Evolutionary conservation across 2,329 filamentous ascomycete species (phyloP).

Genomic region (Colletotrichum sp.): DNA sequence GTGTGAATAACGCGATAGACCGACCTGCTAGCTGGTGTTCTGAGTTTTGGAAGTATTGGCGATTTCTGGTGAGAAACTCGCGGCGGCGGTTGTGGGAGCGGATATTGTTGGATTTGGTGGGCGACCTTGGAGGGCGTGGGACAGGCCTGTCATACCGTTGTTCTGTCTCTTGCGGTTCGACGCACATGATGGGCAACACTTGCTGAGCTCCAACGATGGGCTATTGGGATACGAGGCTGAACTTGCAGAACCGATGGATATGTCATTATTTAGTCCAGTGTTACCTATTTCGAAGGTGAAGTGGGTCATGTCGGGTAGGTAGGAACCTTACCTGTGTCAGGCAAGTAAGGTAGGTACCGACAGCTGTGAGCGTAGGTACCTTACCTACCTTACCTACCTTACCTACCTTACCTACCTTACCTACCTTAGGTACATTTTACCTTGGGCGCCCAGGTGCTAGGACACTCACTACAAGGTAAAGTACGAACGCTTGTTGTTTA

Average conservation of each 20-base stretch:
- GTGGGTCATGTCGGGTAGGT: neutral
- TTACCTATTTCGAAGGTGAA: neutral
- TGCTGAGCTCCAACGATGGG: neutral
- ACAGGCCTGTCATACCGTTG: slow-evolving; percentile 38
- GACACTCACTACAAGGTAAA: neutral
- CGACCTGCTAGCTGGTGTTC: slow-evolving; percentile 63
- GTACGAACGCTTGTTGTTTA: neutral
- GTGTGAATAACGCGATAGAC: slow-evolving; percentile 12
- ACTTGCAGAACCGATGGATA: neutral
- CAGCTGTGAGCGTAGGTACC: neutral
- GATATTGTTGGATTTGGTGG: slow-evolving; percentile 50
- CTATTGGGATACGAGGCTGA: neutral
- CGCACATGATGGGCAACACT: neutral
- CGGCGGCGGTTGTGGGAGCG: slow-evolving; percentile 77
- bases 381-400: neutral
- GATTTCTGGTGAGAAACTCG: slow-evolving; percentile 75
- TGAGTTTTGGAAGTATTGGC: slow-evolving; percentile 68
- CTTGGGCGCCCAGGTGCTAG: neutral
- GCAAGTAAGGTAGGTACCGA: neutral
- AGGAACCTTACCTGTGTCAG: neutral
- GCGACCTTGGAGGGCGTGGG: slow-evolving; percentile 49
- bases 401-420: neutral
- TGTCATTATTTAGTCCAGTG: neutral
- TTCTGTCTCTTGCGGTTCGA: neutral
- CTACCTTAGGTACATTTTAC: neutral